These are phyloP conservation scores for Centaurea solstitialis DNA, from an alignment of 129 eudicot species.

Conservation along the genomic window DNA sequence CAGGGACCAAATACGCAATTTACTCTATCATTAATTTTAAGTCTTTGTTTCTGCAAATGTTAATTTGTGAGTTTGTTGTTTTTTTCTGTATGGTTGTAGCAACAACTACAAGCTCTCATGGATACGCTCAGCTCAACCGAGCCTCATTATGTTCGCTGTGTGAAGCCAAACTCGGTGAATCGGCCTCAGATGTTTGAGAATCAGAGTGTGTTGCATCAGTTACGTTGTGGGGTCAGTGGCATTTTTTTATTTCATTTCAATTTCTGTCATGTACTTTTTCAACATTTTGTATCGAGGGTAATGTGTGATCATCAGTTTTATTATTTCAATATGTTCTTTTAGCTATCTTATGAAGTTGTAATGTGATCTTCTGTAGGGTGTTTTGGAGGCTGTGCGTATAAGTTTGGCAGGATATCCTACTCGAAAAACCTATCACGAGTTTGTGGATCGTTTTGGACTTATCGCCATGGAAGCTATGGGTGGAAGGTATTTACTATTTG, in stretches of 20 bases:
- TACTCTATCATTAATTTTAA: conserved; percentile 15
- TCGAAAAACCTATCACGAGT: conserved; percentile 84
- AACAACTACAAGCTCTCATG: conserved; percentile 99
- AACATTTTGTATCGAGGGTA: neutral
- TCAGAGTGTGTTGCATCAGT: conserved; percentile 82
- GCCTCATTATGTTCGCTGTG: conserved; percentile 93
- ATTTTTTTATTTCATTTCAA: neutral
- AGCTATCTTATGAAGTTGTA: conserved; percentile 9
- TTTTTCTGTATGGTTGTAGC: conserved; percentile 50
- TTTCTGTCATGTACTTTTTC: neutral
- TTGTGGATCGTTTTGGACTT: conserved; percentile 91
- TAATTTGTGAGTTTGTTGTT: conserved; percentile 8
- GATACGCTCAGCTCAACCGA: conserved; percentile 94
- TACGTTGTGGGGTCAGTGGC: conserved; percentile 97
- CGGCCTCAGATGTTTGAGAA: conserved; percentile 82
- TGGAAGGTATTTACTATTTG: conserved; percentile 49
- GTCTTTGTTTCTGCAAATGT: conserved; percentile 4
- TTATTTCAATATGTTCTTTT: neutral
- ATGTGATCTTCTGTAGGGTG: conserved; percentile 72
- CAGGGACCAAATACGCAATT: too few species aligned
- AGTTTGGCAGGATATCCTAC: conserved; percentile 99
- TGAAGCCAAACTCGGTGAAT: conserved; percentile 91
- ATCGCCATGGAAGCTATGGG: conserved; percentile 73
- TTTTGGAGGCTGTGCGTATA: conserved; percentile 93
- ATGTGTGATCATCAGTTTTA: neutral